A percentile compares a stretch with the other conserved stretches of the same genome.
These are phyloP conservation scores for Hsuehochloa calcarea DNA, from an alignment of 176 grass and related monocot species.

Conservation along the genomic window DNA sequence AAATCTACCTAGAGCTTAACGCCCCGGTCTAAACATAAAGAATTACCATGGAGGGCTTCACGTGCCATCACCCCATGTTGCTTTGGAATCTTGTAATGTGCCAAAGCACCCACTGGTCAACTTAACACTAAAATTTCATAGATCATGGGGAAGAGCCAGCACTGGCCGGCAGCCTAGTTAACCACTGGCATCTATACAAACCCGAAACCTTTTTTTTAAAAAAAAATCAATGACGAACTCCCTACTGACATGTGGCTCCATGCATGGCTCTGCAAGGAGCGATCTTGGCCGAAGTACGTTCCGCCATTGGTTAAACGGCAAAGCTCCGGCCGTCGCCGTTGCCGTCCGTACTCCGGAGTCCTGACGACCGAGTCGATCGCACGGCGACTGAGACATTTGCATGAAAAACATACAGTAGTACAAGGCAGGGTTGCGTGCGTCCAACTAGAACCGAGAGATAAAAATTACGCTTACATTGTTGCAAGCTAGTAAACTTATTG, in stretches of 20 bases:
- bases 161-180: conserved; percentile 46
- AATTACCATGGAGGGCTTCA: not conserved
- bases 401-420: not conserved
- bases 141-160: conserved; percentile 40
- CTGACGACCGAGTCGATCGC: conserved; percentile 24
- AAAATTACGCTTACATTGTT: not conserved
- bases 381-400: not conserved
- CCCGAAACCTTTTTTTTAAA: not conserved
- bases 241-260: conserved; percentile 42
- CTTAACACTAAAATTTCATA: conserved; percentile 22
- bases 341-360: conserved; percentile 30
- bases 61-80: conserved; percentile 35
- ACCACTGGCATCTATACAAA: not conserved
- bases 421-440: not conserved
- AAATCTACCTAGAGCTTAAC: conserved; percentile 36
- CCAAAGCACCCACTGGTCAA: conserved; percentile 22
- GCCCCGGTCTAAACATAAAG: not conserved
- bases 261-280: conserved; percentile 25
- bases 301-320: conserved; percentile 39
- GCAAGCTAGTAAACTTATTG: not conserved
- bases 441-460: not conserved
- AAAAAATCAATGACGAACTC: not conserved
- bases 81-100: conserved; percentile 33
- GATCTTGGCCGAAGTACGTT: not conserved
- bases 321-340: conserved; percentile 37